These are phyloP conservation scores for Ehretia macrophylla DNA, from an alignment of 257 asterid genomes.

Conservation along the genomic window DNA sequence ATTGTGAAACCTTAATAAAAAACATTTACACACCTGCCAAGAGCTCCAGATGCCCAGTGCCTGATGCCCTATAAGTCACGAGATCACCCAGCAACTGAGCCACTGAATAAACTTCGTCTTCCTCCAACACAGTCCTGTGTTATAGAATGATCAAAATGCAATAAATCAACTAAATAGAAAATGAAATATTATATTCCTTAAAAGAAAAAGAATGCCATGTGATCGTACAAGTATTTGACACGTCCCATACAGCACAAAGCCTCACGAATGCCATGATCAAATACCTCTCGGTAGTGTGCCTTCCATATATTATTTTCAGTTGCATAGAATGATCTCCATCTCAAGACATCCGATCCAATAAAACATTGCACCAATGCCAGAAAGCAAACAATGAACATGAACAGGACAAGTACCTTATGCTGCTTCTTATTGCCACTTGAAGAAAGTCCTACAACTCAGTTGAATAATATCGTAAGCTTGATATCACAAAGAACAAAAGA, in stretches of 20 bases:
- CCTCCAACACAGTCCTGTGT: conserved; percentile 21
- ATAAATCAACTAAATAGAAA: conserved; percentile 3
- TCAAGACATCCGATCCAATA: conserved; percentile 25
- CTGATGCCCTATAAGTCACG: conserved; percentile 28
- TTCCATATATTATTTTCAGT: conserved; percentile 28
- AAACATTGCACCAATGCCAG: conserved; percentile 23
- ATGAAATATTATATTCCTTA: background rate
- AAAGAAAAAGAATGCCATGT: conserved; percentile 1
- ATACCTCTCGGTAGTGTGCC: conserved; percentile 35
- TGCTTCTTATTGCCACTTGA: conserved; percentile 16
- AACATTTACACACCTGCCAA: conserved; percentile 25
- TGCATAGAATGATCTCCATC: conserved; percentile 35
- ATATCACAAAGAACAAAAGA: background rate
- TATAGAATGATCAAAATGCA: background rate
- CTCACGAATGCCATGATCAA: conserved; percentile 34
- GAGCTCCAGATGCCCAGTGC: conserved; percentile 29
- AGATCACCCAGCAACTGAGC: conserved; percentile 32
- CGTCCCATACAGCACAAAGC: conserved; percentile 37
- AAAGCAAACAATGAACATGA: conserved; percentile 13
- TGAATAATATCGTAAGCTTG: conserved; percentile 4
- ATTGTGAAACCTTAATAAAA: no score
- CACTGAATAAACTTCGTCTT: conserved; percentile 28
- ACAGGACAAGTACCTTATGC: conserved; percentile 12
- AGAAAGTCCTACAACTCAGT: conserved; percentile 16
- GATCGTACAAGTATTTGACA: conserved; percentile 27